A percentile compares a stretch with the other conserved stretches of the same genome.
Evolutionary conservation across 2,329 filamentous ascomycete genomes (phyloP).

Genomic region (Dichotomopilus funicola): DNA sequence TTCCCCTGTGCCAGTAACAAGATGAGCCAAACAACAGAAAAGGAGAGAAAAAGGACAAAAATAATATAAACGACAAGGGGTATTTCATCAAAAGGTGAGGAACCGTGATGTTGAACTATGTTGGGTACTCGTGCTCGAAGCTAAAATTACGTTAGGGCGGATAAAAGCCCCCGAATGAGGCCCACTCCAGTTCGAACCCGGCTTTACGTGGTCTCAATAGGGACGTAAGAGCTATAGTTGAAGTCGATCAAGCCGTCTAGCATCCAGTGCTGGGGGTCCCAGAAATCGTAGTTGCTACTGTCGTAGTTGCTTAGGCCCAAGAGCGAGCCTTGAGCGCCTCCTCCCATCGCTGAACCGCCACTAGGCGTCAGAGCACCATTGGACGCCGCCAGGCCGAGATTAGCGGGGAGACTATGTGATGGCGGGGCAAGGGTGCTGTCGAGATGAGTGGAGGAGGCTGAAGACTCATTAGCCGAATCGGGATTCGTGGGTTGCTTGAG

Average conservation of each 20-base stretch:
- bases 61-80: background rate
- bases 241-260: constrained; percentile 79
- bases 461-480: constrained; percentile 69
- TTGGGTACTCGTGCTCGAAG: background rate
- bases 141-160: background rate
- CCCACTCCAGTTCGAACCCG: too few species aligned
- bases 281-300: constrained; percentile 69
- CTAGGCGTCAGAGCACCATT: constrained; percentile 50
- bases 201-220: constrained; percentile 46
- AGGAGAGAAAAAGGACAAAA: background rate
- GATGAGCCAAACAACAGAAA: constrained; percentile 2
- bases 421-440: constrained; percentile 52
- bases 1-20: constrained; percentile 4
- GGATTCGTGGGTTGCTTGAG: constrained; percentile 83
- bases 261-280: constrained; percentile 91
- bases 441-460: constrained; percentile 59
- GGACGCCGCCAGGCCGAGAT: constrained; percentile 38
- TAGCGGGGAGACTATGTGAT: constrained; percentile 42
- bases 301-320: constrained; percentile 52
- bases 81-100: constrained; percentile 10
- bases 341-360: constrained; percentile 39
- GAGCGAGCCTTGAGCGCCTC: constrained; percentile 39
- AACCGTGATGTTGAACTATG: background rate
- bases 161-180: too few species aligned
- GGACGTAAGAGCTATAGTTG: constrained; percentile 60